Conservation (phyloP, 169 alveolate genomes). For the Besnoitia besnoiti region DNA sequence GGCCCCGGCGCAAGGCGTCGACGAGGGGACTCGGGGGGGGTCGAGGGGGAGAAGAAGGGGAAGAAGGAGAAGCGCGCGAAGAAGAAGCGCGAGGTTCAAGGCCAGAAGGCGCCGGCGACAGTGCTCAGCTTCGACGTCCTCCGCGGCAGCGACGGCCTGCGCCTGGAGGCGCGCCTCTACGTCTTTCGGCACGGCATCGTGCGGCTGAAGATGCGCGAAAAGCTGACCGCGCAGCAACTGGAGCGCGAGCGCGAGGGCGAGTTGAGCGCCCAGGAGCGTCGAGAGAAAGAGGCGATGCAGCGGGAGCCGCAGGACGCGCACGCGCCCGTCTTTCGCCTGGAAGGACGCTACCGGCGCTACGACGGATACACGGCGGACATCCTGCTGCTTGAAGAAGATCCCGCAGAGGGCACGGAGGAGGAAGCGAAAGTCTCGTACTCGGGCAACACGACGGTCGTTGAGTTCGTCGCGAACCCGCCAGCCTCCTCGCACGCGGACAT, state of each 20-base stretch:
- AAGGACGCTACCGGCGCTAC: neutral
- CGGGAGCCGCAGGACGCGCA: neutral
- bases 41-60: neutral
- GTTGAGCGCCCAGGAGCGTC: neutral
- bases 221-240: neutral
- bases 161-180: neutral
- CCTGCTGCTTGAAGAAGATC: neutral
- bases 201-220: slow-evolving; percentile 12
- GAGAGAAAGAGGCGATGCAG: neutral
- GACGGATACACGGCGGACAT: neutral
- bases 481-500: neutral
- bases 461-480: neutral
- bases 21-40: neutral
- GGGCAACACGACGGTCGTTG: neutral
- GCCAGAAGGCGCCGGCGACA: neutral
- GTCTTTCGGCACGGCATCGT: neutral
- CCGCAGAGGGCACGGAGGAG: neutral
- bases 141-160: slow-evolving; percentile 22
- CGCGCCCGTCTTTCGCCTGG: neutral
- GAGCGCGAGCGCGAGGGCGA: neutral
- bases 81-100: neutral
- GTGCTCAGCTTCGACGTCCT: neutral
- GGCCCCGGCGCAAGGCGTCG: neutral
- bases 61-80: neutral
- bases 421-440: neutral